A percentile compares a stretch with the other conserved stretches of the same genome.
Conservation (phyloP, 78 protist species). For the Dictyostelium purpureum region DNA sequence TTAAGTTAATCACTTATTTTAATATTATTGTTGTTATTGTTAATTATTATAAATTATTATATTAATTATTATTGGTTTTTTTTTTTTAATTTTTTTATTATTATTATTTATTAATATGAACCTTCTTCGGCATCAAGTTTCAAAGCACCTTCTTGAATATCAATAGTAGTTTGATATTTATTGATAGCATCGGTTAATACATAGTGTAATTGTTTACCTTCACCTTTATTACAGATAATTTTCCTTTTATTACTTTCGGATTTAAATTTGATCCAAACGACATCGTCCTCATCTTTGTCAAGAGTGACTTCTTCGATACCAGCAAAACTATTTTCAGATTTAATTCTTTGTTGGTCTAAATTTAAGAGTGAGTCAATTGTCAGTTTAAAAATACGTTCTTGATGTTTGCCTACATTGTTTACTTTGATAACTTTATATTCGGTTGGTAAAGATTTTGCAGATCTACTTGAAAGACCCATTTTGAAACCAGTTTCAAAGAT, state of each 20-base stretch:
- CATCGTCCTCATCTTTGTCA: constrained; percentile 33
- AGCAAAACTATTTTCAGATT: constrained; percentile 76
- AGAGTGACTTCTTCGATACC: constrained; percentile 76
- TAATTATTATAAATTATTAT: too few species aligned
- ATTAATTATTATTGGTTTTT: too few species aligned
- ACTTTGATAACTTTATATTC: constrained; percentile 74
- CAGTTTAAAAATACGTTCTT: constrained; percentile 74
- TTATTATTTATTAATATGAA: neutral
- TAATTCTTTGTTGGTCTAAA: constrained; percentile 65
- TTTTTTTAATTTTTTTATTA: neutral
- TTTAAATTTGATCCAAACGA: constrained; percentile 77
- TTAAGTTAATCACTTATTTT: too few species aligned
- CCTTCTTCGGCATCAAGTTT: constrained; percentile 40
- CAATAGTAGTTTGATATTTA: constrained; percentile 64
- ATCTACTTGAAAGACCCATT: constrained; percentile 17
- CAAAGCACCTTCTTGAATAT: constrained; percentile 49
- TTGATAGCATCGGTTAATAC: constrained; percentile 62
- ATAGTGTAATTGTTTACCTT: constrained; percentile 42
- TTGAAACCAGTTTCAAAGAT: constrained; percentile 79
- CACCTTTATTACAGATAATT: constrained; percentile 49
- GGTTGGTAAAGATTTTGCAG: constrained; percentile 1
- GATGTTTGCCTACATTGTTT: constrained; percentile 77
- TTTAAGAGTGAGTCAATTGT: constrained; percentile 75
- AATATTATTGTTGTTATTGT: too few species aligned
- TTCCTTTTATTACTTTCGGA: constrained; percentile 61